These are phyloP conservation scores for Beauveria sp. DNA, from an alignment of 2,329 filamentous ascomycete species.

Conservation along the genomic window DNA sequence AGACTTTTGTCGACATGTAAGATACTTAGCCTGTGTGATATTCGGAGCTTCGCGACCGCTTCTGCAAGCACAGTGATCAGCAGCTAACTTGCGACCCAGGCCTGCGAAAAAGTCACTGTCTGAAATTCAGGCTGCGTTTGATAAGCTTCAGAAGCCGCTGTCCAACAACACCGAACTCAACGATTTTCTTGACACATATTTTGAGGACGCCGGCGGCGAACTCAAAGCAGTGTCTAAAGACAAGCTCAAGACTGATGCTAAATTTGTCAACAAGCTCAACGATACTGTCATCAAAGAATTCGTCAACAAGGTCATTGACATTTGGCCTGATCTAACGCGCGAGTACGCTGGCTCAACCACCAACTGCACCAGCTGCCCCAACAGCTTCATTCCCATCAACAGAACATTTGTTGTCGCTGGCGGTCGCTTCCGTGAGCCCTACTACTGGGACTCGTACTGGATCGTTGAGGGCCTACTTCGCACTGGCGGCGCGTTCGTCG, in stretches of 20 bases:
- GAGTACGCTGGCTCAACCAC: constrained; percentile 42
- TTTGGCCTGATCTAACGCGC: constrained; percentile 62
- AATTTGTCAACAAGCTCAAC: constrained; percentile 49
- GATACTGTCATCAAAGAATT: constrained; percentile 55
- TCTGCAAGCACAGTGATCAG: constrained; percentile 12
- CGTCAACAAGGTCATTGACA: constrained; percentile 55
- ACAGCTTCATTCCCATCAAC: constrained; percentile 59
- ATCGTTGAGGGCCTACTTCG: constrained; percentile 58
- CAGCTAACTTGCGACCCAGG: constrained; percentile 25
- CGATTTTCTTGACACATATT: constrained; percentile 54
- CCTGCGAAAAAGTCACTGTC: constrained; percentile 52
- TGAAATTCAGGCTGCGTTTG: constrained; percentile 55
- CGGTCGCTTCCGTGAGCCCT: constrained; percentile 63
- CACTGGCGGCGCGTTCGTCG: constrained; percentile 54
- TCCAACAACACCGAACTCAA: constrained; percentile 56
- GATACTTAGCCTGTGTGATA: constrained; percentile 13
- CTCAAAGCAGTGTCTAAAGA: constrained; percentile 44
- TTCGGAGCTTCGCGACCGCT: not conserved
- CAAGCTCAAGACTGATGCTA: constrained; percentile 47
- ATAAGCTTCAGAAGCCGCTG: constrained; percentile 51
- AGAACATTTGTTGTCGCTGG: constrained; percentile 64
- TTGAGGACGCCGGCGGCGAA: constrained; percentile 56
- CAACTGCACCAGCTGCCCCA: constrained; percentile 52
- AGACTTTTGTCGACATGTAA: constrained; percentile 65
- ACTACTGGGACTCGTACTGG: constrained; percentile 68